These are phyloP conservation scores for Aspergillus thermomutatus DNA, from an alignment of 2,329 filamentous ascomycete species.

Conservation along the genomic window DNA sequence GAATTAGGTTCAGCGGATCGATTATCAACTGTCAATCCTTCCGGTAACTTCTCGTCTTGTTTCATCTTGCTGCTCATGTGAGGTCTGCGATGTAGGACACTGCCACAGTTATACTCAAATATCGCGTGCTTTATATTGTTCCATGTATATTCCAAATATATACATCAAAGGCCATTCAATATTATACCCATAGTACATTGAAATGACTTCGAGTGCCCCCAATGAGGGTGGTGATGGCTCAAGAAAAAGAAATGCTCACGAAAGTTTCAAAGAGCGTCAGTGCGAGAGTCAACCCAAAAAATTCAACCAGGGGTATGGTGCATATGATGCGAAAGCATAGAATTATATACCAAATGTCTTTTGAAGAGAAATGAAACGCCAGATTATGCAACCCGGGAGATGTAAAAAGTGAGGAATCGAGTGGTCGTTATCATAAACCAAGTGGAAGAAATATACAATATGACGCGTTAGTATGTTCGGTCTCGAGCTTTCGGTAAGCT, in stretches of 20 bases:
- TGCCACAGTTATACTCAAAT: background rate
- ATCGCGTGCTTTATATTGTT: background rate
- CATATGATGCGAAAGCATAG: background rate
- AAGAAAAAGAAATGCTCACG: background rate
- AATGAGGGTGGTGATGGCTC: background rate
- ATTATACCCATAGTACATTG: background rate
- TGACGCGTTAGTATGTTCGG: background rate
- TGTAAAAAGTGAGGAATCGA: background rate
- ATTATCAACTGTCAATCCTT: background rate
- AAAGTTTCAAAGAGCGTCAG: background rate
- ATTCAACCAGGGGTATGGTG: background rate
- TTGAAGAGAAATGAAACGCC: background rate
- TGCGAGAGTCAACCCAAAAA: background rate
- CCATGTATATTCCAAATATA: constrained; percentile 5
- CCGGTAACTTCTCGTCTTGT: background rate
- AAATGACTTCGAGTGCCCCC: background rate
- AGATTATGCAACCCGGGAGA: background rate
- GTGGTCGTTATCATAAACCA: background rate
- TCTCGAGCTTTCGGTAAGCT: background rate
- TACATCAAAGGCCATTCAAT: constrained; percentile 6
- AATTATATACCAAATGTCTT: background rate
- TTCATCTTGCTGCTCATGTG: background rate
- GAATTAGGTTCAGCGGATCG: background rate
- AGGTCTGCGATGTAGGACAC: background rate
- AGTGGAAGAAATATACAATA: background rate